Base-by-base conservation (phyloP, 495 filamentous ascomycete genomes). In the Xylaria scruposa region DNA sequence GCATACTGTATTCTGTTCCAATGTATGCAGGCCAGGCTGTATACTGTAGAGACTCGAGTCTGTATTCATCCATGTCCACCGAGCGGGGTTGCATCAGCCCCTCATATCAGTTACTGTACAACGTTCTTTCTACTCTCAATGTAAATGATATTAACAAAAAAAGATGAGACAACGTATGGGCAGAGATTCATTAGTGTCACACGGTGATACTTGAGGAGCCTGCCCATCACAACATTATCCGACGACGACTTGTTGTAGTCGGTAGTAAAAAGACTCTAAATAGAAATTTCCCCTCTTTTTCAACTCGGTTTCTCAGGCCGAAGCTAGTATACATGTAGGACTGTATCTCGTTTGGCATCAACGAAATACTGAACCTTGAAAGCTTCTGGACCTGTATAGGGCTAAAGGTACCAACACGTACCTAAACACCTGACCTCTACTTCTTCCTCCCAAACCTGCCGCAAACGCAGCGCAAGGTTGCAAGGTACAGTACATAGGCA, bases 81-180 rank as follows among this genome's bases (percentile, higher is more conserved):
- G 58, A 60, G 58, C 58, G 58, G 58, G 58, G 58, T 60, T 10
- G 24, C 58, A 36, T 60, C 19, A 10, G 58, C 33, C 58, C 58
- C 58, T 60, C 33, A 60, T 21, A 36, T 60, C 7, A 10, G 58
- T 38, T 38, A 60, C 56, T 38, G 17, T 56, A 31, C 53, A n/a
- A 56, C 26, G 0, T 31, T 56, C 10, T 13, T 26, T 31, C 12
- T 29, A 42, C 10, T 13, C 10, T 42, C 38, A 42, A 10, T 42
- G 10, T 42, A 42, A 42, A 42, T 42, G 2, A 42, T 38, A 38
- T 38, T 6, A 38, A 36, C 8, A 38, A 38, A 8, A 38, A 6
- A 38, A 31, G 24, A 56, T 31, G n/a, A 46, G 38, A 63, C 29
- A 53, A 15, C 21, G 49, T 19, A 51, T 46, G 44, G 46, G 63